Base-by-base conservation (phyloP, 192 early-diverging fungal species). In the Oehlia diaphana region DNA sequence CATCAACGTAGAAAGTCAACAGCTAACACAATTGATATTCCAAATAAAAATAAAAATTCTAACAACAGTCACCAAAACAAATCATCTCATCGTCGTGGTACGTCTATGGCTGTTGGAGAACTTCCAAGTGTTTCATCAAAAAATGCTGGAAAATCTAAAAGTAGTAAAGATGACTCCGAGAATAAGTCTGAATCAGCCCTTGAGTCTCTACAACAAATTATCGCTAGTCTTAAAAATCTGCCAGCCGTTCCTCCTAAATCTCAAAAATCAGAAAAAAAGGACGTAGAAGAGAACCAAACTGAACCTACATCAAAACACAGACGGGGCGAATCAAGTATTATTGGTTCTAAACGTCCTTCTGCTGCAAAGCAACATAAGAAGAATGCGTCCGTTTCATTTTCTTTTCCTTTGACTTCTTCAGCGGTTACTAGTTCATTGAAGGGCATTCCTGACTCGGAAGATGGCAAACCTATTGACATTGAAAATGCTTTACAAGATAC, bases 181-280 rank as follows among this genome's bases (percentile, higher is more conserved):
- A 84, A 84, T 50, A 66, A 74, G 8, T 80, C 84, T 8, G 83
- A 83, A 42, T 42, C 39, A 44, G 82, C 86, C 1, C 66, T 90
- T 12, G 80, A 87, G 65, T 88, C 86, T 23, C 66, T 90, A 47
- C 89, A 89, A 63, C 79, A 88, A 53, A 89, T 89, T 50, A 90
- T 90, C 50, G 87, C 83, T 64, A 87, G 81, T 33, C 78, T 90
- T 31, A 89, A 88, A 50, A 84, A 67, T 62, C 67, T 90, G 7
- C 88, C 89, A 23, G 79, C 86, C 47, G 70, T 80, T 63, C 81
- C 74, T 47, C 49, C 62, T 71, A 81, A 71, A 39, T 75, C 72
- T 79, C 84, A 81, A 69, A 68, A 76, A 58, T 23, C 63, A 67
- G 53, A 73, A 7, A 71, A 71, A 42, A 71, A 71, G n/a, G 23